Base-by-base conservation (phyloP, 192 early-diverging fungal genomes). In the Lunasporangiospora selenospora region DNA sequence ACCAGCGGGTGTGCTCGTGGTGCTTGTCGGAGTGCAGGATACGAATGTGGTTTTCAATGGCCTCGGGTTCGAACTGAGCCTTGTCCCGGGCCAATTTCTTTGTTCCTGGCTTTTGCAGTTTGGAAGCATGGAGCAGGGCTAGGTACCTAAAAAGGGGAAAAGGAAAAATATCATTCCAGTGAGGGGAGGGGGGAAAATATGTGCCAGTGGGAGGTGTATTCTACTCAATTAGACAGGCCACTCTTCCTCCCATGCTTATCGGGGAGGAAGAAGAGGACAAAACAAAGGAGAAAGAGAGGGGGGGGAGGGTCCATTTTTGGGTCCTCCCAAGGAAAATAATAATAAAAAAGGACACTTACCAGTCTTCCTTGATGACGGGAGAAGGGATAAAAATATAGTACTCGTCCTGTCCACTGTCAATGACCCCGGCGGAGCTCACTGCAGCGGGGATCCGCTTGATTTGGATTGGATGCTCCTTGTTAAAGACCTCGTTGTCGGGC, bases 281-380 rank as follows among this genome's bases (percentile, higher is more conserved):
- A n/a, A n/a, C n/a, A n/a, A n/a, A n/a, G n/a, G n/a, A n/a, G n/a
- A n/a, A n/a, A n/a, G n/a, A n/a, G n/a, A n/a, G n/a, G n/a, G n/a
- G n/a, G n/a, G n/a, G n/a, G n/a, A n/a, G n/a, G n/a, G n/a, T n/a
- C n/a, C n/a, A n/a, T n/a, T n/a, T n/a, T n/a, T n/a, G n/a, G n/a
- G n/a, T n/a, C n/a, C 36, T 38, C 7, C 6, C 32, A 19, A 38
- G 34, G 27, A 39, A 38, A 21, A 49, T 36, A 39, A 58, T 7
- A 47, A 43, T 15, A 58, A 47, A 38, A 49, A n/a, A 47, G n/a
- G n/a, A n/a, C n/a, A 57, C 47, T 43, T 89, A 93, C 95, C 95
- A 97, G 66, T 93, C 92, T 71, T 97, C 95, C 77, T 97, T 97
- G 57, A 95, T 90, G 4, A 79, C 77, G 13, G 83, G 82, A 3